A percentile compares a stretch with the other conserved stretches of the same genome.
Conservation (phyloP, 306 rosid species). For the Dryas drummondii region DNA sequence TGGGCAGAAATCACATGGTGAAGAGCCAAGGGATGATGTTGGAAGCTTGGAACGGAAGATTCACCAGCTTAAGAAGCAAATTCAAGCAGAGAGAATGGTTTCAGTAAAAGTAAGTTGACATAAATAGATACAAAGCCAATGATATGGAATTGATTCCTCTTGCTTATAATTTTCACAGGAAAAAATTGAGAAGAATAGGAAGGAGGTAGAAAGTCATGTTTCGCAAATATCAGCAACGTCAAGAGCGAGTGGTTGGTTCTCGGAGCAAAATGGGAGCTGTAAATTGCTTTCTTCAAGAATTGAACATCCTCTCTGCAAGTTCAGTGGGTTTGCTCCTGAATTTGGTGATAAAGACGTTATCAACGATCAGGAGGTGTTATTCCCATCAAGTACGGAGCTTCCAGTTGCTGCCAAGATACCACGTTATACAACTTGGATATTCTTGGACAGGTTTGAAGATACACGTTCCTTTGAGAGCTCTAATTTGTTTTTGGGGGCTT, state of each 20-base stretch:
- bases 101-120: conserved; percentile 47
- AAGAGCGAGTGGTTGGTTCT: conserved; percentile 26
- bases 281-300: conserved; percentile 64
- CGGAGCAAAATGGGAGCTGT: conserved; percentile 32
- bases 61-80: conserved; percentile 68
- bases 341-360: conserved; percentile 60
- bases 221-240: conserved; percentile 42
- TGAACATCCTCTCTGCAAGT: conserved; percentile 57
- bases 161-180: conserved; percentile 38
- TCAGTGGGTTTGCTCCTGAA: conserved; percentile 53
- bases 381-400: conserved; percentile 57
- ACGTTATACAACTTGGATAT: conserved; percentile 89
- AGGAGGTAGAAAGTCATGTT: conserved; percentile 51
- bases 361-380: conserved; percentile 46
- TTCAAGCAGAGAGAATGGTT: conserved; percentile 66
- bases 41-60: conserved; percentile 60
- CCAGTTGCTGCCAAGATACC: conserved; percentile 66
- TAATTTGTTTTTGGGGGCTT: background rate
- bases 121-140: background rate
- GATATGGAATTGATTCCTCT: background rate
- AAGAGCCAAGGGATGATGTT: conserved; percentile 36
- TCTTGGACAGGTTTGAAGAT: conserved; percentile 69
- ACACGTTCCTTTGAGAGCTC: conserved; percentile 3
- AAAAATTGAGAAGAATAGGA: conserved; percentile 62
- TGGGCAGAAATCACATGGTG: conserved; percentile 45